These are phyloP conservation scores for Olyra latifolia DNA, from an alignment of 176 grass and related monocot species.

Conservation along the genomic window DNA sequence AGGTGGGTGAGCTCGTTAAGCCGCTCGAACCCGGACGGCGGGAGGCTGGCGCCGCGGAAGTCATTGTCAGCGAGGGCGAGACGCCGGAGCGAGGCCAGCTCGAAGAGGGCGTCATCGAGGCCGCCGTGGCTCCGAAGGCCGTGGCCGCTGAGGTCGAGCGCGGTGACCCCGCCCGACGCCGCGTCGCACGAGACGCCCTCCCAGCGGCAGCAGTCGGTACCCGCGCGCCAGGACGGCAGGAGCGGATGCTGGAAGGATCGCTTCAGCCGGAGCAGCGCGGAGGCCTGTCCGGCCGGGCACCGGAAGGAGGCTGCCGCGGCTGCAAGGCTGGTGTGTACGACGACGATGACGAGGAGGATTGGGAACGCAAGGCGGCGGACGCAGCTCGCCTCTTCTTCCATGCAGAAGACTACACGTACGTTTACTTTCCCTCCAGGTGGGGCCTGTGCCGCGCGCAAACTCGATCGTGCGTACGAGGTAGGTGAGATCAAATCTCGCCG, in stretches of 20 bases:
- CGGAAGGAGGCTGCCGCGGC: constrained; percentile 20
- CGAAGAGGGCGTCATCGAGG: constrained; percentile 5
- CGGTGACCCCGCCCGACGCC: constrained; percentile 2
- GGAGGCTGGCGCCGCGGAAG: constrained; percentile 34
- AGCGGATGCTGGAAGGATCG: background rate
- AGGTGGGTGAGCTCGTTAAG: constrained; percentile 45
- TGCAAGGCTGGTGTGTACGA: constrained; percentile 22
- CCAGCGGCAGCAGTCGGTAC: constrained; percentile 49
- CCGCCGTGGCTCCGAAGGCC: background rate
- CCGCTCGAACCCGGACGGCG: constrained; percentile 34
- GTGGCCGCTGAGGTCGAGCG: constrained; percentile 26
- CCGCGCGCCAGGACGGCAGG: constrained; percentile 28
- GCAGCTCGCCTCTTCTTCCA: background rate
- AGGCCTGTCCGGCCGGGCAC: constrained; percentile 35
- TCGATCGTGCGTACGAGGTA: too few relatives aligned
- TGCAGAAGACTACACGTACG: background rate
- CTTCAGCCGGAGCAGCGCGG: constrained; percentile 37
- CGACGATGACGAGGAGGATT: constrained; percentile 4
- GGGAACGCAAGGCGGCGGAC: background rate
- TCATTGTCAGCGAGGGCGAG: constrained; percentile 41
- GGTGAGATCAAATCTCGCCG: too few relatives aligned
- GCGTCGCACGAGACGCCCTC: constrained; percentile 33
- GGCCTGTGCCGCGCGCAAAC: too few relatives aligned
- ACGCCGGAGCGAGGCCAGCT: background rate
- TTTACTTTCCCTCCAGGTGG: background rate